Percentiles rank a stretch among this genome's conserved stretches.
phyloP scores from a whole-genome alignment of 192 early-diverging fungal genomes.

The Martensiomyces pterosporus region DNA sequence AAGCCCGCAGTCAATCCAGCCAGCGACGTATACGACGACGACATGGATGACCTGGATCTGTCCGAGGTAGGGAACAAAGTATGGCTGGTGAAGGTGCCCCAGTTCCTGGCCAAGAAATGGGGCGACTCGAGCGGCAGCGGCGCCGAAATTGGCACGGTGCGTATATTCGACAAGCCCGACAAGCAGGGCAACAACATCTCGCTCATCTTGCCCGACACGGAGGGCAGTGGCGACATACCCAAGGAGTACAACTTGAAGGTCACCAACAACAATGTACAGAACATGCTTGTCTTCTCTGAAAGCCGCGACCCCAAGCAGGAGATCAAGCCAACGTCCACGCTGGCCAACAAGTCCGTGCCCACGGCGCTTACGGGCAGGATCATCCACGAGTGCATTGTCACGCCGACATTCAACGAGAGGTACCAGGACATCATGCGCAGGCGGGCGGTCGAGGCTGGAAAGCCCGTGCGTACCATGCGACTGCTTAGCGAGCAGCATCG shows the following conservation, averaged over 20 bases:
- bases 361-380: slow-evolving; percentile 62
- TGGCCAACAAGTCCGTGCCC: slow-evolving; percentile 48
- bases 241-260: slow-evolving; percentile 81
- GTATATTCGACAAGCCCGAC: slow-evolving; percentile 64
- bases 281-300: slow-evolving; percentile 78
- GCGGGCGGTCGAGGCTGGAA: slow-evolving; percentile 57
- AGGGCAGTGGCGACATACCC: slow-evolving; percentile 62
- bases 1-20: background rate
- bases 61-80: slow-evolving; percentile 66
- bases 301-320: slow-evolving; percentile 30
- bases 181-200: slow-evolving; percentile 53
- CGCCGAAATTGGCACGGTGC: slow-evolving; percentile 72
- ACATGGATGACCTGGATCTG: slow-evolving; percentile 69
- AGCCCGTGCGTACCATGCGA: slow-evolving; percentile 52
- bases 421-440: slow-evolving; percentile 68
- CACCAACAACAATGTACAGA: slow-evolving; percentile 61
- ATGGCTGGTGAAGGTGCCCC: slow-evolving; percentile 94
- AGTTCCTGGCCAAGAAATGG: slow-evolving; percentile 87
- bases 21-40: slow-evolving; percentile 49
- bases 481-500: slow-evolving; percentile 42
- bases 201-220: slow-evolving; percentile 63
- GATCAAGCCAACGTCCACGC: slow-evolving; percentile 40
- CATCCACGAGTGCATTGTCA: slow-evolving; percentile 69
- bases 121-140: slow-evolving; percentile 58
- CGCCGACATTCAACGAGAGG: slow-evolving; percentile 54